Percentiles rank a stretch among this genome's conserved stretches.
Evolutionary conservation across 2,329 filamentous ascomycete species (phyloP).

Genomic region (Leptographium lundbergii): DNA sequence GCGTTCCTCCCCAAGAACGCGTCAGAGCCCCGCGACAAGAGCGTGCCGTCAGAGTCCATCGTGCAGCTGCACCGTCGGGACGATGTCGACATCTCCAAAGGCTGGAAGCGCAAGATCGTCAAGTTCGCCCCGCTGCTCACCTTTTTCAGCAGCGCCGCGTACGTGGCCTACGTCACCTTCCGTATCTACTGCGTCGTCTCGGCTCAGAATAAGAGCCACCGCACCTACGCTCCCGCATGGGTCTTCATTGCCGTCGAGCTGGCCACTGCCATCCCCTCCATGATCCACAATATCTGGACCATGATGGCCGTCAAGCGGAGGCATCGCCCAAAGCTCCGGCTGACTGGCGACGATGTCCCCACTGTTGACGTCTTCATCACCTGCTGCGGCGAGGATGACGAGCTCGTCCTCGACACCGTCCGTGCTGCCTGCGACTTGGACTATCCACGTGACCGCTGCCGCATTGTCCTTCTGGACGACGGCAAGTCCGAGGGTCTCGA

Average conservation of each 20-base stretch:
- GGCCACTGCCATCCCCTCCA: constrained; percentile 11
- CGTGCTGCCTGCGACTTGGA: constrained; percentile 41
- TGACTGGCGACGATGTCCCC: constrained; percentile 34
- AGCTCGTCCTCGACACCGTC: constrained; percentile 43
- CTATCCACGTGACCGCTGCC: constrained; percentile 38
- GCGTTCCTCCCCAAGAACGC: constrained; percentile 23
- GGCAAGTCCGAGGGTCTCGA: constrained; percentile 30
- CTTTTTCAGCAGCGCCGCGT: constrained; percentile 23
- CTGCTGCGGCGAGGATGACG: constrained; percentile 43
- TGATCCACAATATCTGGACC: constrained; percentile 14
- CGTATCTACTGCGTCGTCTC: constrained; percentile 39
- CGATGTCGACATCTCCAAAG: constrained; percentile 27
- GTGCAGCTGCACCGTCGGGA: constrained; percentile 29
- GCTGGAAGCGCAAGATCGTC: constrained; percentile 26
- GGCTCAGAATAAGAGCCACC: constrained; percentile 28
- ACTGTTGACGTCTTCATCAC: constrained; percentile 45
- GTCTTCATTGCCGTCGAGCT: constrained; percentile 13
- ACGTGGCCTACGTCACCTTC: constrained; percentile 33
- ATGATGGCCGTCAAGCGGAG: constrained; percentile 12
- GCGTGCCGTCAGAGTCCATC: constrained; percentile 21
- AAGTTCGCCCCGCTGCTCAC: constrained; percentile 25
- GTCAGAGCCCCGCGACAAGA: constrained; percentile 18
- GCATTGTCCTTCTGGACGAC: constrained; percentile 44
- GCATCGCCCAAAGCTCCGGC: constrained; percentile 39
- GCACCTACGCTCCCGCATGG: constrained; percentile 27